These are phyloP conservation scores for Paxillus involutus DNA, from an alignment of 768 basidiomycete species.

Conservation along the genomic window DNA sequence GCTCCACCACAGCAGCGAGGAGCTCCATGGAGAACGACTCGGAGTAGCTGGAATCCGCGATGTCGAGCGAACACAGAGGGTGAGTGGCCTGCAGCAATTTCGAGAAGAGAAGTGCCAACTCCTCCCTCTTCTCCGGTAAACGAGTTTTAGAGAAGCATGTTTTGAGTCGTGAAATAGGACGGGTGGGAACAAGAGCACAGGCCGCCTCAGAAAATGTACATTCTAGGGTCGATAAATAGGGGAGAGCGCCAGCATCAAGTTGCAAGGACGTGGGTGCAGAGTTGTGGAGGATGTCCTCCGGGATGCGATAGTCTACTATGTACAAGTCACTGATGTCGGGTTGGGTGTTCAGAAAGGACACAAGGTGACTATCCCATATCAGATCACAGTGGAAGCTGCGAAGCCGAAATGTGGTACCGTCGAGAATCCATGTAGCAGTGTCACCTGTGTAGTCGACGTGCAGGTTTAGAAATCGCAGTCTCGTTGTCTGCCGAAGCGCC, in stretches of 20 bases:
- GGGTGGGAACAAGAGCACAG: conserved; percentile 50
- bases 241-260: conserved; percentile 38
- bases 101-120: conserved; percentile 49
- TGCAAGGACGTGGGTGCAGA: conserved; percentile 16
- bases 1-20: conserved; percentile 41
- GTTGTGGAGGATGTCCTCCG: conserved; percentile 7
- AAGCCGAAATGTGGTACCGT: conserved; percentile 51
- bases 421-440: conserved; percentile 36
- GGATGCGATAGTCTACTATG: conserved; percentile 34
- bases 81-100: conserved; percentile 44
- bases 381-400: conserved; percentile 64
- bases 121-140: conserved; percentile 47
- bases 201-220: conserved; percentile 72
- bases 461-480: conserved; percentile 54
- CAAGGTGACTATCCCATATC: conserved; percentile 58
- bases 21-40: conserved; percentile 55
- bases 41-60: conserved; percentile 61
- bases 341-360: conserved; percentile 32
- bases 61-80: conserved; percentile 52
- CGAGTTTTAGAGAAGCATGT: conserved; percentile 65
- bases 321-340: conserved; percentile 28
- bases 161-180: conserved; percentile 63
- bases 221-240: conserved; percentile 53
- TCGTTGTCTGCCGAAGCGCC: conserved; percentile 47
- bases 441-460: conserved; percentile 32